Evolutionary conservation across 306 rosid genomes (phyloP), one percentile per base, ranked within the genome.

Genomic region (Cucumis hystrix): DNA sequence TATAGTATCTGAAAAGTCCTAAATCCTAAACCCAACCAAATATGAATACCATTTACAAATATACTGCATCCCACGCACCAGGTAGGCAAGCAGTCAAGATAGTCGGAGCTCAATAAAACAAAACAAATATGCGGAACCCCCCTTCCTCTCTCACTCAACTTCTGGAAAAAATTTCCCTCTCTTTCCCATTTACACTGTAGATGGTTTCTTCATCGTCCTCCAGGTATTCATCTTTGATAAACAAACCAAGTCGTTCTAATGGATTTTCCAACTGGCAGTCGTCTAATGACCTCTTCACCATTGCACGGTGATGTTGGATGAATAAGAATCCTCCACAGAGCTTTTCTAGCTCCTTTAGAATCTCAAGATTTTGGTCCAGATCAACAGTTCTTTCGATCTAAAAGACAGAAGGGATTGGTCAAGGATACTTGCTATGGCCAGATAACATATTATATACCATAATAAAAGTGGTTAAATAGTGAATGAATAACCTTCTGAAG

Each of bases 171-270:
- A 90, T 86, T 79, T 90, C 96, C 60, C 37, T 4, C 94, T 97
- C 79, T 90, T 77, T 90, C 96, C 86, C 82, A 57, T 57, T 83
- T 28, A 21, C 82, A 39, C 67, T 86, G 64, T 65, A 71, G 62
- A 80, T 56, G 17, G 76, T 40, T 80, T 83, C 92, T 52, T 91
- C 97, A 23, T 86, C 92, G 14, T 87, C 91, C 2, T 85, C 89
- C 4, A 72, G 39, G 49, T 69, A 82, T 18, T 91, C 98, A n/a
- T 86, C 88, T 82, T 92, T 95, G 35, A 91, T 80, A 63, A 88
- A 92, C 72, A 95, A 79, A 58, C 99, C 99, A 7, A 95, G 86
- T 80, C 82, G 87, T 91, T 90, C 92, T 83, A 95, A 79, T 4
- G 91, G 94, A 47, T 78, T 80, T 65, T 80, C 85, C 17, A 82